A percentile compares a stretch with the other conserved stretches of the same genome.
These are phyloP conservation scores for Clavispora fructus DNA, from an alignment of 805 yeast species.

Conservation along the genomic window DNA sequence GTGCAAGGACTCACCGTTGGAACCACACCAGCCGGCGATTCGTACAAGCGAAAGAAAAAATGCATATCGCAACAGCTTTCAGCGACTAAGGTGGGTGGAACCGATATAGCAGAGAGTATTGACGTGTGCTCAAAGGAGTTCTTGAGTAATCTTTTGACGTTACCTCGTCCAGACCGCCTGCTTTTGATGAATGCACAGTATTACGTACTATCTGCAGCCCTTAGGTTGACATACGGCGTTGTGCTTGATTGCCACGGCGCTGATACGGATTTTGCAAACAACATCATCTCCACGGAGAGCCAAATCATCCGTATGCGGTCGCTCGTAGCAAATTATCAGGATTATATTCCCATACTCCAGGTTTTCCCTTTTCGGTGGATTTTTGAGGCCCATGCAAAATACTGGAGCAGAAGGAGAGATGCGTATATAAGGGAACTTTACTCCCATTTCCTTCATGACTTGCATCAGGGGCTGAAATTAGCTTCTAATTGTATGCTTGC, in stretches of 20 bases:
- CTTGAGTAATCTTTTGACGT: background rate
- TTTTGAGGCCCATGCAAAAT: constrained; percentile 10
- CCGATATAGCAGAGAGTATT: background rate
- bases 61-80: constrained; percentile 42
- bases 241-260: constrained; percentile 36
- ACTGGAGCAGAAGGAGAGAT: constrained; percentile 39
- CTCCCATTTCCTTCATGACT: constrained; percentile 8
- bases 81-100: constrained; percentile 8
- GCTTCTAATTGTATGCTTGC: constrained; percentile 30
- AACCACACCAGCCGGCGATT: constrained; percentile 53
- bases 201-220: constrained; percentile 47
- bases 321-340: constrained; percentile 50
- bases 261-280: constrained; percentile 39
- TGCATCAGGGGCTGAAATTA: constrained; percentile 17
- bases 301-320: constrained; percentile 53
- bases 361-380: constrained; percentile 15
- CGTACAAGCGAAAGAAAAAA: constrained; percentile 45
- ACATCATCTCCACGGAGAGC: constrained; percentile 52
- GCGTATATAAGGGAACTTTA: constrained; percentile 41
- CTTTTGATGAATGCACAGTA: constrained; percentile 41
- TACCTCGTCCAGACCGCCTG: background rate
- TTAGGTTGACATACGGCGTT: constrained; percentile 50
- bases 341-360: constrained; percentile 47
- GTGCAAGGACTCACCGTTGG: constrained; percentile 60
- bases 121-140: background rate